A percentile compares a stretch with the other conserved stretches of the same genome.
These are phyloP conservation scores for Trichomonascaceae sp. DNA, from an alignment of 1,139 yeast species.

Conservation along the genomic window DNA sequence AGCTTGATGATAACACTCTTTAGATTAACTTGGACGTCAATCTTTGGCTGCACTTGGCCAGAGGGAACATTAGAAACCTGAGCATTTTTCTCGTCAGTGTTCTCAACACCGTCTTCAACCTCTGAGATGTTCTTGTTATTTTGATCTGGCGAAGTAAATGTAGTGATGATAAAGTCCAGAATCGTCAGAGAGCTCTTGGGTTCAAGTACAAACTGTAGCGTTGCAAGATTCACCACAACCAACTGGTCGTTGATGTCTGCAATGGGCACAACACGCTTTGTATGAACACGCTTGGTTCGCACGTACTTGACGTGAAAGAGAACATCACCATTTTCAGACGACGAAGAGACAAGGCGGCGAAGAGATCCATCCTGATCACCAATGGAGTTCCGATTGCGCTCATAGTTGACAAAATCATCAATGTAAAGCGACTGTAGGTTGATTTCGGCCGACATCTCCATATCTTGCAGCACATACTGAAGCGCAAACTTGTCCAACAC, in stretches of 20 bases:
- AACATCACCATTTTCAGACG: slow-evolving; percentile 2
- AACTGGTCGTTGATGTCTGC: slow-evolving; percentile 64
- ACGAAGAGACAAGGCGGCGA: slow-evolving; percentile 56
- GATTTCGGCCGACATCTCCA: slow-evolving; percentile 55
- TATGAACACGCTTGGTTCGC: slow-evolving; percentile 19
- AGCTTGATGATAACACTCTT: slow-evolving; percentile 65
- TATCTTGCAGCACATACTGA: slow-evolving; percentile 44
- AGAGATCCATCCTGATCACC: slow-evolving; percentile 52
- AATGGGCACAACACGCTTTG: slow-evolving; percentile 7
- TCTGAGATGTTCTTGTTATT: neutral
- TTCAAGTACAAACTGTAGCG: slow-evolving; percentile 62
- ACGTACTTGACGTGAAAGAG: slow-evolving; percentile 50
- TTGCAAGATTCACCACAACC: slow-evolving; percentile 63
- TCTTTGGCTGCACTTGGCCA: slow-evolving; percentile 26
- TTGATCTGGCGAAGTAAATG: slow-evolving; percentile 62
- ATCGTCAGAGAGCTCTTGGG: slow-evolving; percentile 69
- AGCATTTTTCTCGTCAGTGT: slow-evolving; percentile 2
- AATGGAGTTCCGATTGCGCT: no score
- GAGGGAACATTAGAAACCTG: neutral
- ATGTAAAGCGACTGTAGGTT: slow-evolving; percentile 51
- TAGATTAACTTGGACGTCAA: slow-evolving; percentile 53
- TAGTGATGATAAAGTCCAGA: slow-evolving; percentile 68
- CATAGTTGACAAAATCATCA: slow-evolving; percentile 54
- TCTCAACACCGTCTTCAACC: slow-evolving; percentile 4
- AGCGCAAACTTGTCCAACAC: slow-evolving; percentile 54